Evolutionary conservation across 768 basidiomycete genomes (phyloP), one percentile per base, ranked within the genome.

Genomic region (Tricholomella constricta): DNA sequence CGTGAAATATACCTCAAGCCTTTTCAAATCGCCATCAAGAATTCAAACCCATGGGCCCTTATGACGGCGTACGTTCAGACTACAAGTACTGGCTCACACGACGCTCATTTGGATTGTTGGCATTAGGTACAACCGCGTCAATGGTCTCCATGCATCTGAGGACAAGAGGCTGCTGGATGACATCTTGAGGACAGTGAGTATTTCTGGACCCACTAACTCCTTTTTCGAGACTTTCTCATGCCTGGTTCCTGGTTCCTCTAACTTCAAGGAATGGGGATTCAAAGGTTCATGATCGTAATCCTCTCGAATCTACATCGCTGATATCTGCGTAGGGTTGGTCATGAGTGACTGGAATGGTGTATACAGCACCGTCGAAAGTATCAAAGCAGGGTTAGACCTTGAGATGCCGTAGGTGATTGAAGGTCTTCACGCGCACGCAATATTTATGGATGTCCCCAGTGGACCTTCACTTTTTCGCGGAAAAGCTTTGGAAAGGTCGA

Each of bases 1-100:
- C 73, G 86, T 6, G 85, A 87, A 65, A 78, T 88, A 44, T 86
- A 88, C 64, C 72, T 86, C 35, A 80, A 79, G 55, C 84, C 83
- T 1, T 82, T 82, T 66, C 78, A 82, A 70, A 77, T 86, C 38
- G 84, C 84, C 2, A 75, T 81, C 47, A 79, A 78, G 60, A 60
- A 80, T 17, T 61, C 81, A 3, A 69, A 82, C 29, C 83, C 83
- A 14, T 80, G 80, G 80, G 80, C 83, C 6, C 65, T 80, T 48
- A 85, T 85, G 82, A 78, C 82, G 51, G 68, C 79, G 78, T 82
- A 65, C 45, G 79, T 65, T 2, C 19, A 8, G 20, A 4, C 6
- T 22, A 12, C 6, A 14, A 20, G 12, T 17, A 11, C 15, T 27
- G 29, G 29, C 17, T n/a, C 35, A 12, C 8, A 22, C 15, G 45